phyloP scores from a whole-genome alignment of 139 green algal genomes.

The Micractinium conductrix region DNA sequence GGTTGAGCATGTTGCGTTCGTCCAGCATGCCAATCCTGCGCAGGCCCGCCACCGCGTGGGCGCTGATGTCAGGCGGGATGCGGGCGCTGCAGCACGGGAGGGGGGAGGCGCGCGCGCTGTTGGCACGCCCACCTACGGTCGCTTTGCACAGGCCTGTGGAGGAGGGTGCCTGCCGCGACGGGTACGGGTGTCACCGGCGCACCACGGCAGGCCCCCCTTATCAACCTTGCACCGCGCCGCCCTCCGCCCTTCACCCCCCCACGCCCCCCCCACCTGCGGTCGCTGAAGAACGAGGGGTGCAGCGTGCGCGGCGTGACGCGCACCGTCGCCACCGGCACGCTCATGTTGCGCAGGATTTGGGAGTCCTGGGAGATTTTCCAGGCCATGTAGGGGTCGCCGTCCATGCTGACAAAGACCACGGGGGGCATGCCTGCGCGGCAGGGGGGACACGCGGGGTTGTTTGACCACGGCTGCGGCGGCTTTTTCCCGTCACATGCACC shows the following conservation, averaged over 20 bases:
- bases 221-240: too few species aligned
- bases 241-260: too few species aligned
- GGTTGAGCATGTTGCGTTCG: background rate
- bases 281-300: slow-evolving; percentile 10
- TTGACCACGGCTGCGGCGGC: too few species aligned
- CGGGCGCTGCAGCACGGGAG: slow-evolving; percentile 1
- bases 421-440: slow-evolving; percentile 1
- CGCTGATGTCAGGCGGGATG: background rate
- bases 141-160: too few species aligned
- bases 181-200: too few species aligned
- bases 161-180: too few species aligned
- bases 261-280: background rate
- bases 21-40: slow-evolving; percentile 10
- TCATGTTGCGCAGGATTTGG: background rate
- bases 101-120: too few species aligned
- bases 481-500: too few species aligned
- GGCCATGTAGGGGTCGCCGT: slow-evolving; percentile 11
- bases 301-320: background rate
- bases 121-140: too few species aligned
- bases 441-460: too few species aligned
- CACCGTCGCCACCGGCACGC: background rate
- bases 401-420: slow-evolving; percentile 20
- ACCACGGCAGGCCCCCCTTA: too few species aligned
- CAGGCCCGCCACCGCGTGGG: slow-evolving; percentile 1
- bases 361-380: slow-evolving; percentile 1